phyloP scores from a whole-genome alignment of 2,329 filamentous ascomycete genomes.

The Penicillium nordicum region DNA sequence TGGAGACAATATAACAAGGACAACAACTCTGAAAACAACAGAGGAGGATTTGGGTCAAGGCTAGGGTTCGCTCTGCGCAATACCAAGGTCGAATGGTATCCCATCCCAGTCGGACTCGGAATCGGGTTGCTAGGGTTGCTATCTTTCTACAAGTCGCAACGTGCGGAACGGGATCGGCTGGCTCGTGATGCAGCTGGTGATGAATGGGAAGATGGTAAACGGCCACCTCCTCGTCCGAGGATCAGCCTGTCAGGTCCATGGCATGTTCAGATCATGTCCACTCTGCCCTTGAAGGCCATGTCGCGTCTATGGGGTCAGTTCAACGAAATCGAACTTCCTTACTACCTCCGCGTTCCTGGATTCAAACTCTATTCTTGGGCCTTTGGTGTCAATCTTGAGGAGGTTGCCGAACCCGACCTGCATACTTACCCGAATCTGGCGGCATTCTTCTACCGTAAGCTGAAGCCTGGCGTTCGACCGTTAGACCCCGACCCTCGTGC shows the following conservation, averaged over 20 bases:
- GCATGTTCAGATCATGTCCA: slow-evolving; percentile 93
- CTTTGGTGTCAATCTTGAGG: slow-evolving; percentile 85
- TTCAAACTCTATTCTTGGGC: slow-evolving; percentile 89
- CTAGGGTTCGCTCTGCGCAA: slow-evolving; percentile 57
- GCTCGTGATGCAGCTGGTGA: slow-evolving; percentile 47
- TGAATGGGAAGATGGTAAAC: slow-evolving; percentile 35
- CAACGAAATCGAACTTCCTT: slow-evolving; percentile 84
- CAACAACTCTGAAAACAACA: slow-evolving; percentile 31
- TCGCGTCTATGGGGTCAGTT: slow-evolving; percentile 87
- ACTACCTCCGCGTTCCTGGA: slow-evolving; percentile 80
- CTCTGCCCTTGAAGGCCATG: slow-evolving; percentile 82
- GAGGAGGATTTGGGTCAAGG: slow-evolving; percentile 56
- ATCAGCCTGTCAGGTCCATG: slow-evolving; percentile 83
- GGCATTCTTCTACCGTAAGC: slow-evolving; percentile 91
- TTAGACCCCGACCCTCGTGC: slow-evolving; percentile 77
- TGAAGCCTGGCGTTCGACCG: slow-evolving; percentile 84
- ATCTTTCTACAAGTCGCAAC: slow-evolving; percentile 74
- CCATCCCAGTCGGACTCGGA: slow-evolving; percentile 81
- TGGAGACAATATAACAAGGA: slow-evolving; percentile 42
- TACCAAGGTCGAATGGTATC: slow-evolving; percentile 79
- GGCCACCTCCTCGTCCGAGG: slow-evolving; percentile 54
- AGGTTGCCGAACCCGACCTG: slow-evolving; percentile 84
- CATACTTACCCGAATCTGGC: slow-evolving; percentile 89
- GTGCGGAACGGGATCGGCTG: slow-evolving; percentile 46
- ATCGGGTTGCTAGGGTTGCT: slow-evolving; percentile 78